Evolutionary conservation across 495 filamentous ascomycete species (phyloP).

Genomic region (Aspergillus ostianus): DNA sequence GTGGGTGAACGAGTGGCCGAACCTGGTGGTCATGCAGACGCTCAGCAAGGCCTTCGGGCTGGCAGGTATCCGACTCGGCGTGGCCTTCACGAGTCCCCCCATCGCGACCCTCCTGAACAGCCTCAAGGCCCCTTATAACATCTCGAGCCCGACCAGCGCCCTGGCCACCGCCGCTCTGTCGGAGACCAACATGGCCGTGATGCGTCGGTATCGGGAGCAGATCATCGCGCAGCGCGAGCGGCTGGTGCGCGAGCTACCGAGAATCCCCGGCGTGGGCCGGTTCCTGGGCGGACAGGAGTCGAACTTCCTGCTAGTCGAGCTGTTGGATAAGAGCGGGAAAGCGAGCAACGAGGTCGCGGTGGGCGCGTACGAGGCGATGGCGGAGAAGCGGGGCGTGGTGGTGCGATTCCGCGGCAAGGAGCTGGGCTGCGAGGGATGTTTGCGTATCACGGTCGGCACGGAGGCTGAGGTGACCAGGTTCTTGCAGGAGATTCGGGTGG

Average conservation of each 20-base stretch:
- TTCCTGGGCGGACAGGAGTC: conserved; percentile 76
- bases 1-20: conserved; percentile 92
- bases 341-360: conserved; percentile 77
- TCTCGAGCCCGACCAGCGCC: conserved; percentile 80
- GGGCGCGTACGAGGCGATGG: conserved; percentile 76
- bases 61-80: conserved; percentile 81
- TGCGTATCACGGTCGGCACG: conserved; percentile 91
- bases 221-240: conserved; percentile 76
- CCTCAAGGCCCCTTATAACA: conserved; percentile 94
- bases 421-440: conserved; percentile 79
- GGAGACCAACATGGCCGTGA: conserved; percentile 61
- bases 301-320: conserved; percentile 90
- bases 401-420: conserved; percentile 94
- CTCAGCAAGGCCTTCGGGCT: conserved; percentile 94
- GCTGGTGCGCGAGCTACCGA: conserved; percentile 68
- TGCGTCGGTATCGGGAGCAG: conserved; percentile 63
- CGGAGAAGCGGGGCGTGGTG: conserved; percentile 85
- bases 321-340: conserved; percentile 69
- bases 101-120: conserved; percentile 77
- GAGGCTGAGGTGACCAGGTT: conserved; percentile 79
- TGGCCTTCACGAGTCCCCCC: conserved; percentile 67
- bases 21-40: conserved; percentile 97
- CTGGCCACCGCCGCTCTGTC: conserved; percentile 73
- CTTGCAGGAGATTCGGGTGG: conserved; percentile 61
- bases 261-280: conserved; percentile 73